Conservation (phyloP, 768 basidiomycete genomes). For the Pleurotus tuoliensis region DNA sequence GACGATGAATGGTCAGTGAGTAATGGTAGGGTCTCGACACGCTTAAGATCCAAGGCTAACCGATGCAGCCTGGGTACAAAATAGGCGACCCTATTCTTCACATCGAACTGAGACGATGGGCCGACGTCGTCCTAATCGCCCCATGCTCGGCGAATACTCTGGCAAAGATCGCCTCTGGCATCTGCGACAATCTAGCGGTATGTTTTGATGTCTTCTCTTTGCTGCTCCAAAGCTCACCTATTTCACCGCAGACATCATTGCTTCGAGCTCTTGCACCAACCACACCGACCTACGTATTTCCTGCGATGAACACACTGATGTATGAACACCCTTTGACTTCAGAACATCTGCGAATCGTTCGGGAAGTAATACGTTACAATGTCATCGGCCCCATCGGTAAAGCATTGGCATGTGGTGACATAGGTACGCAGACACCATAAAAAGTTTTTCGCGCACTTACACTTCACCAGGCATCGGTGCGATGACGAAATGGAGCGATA, state of each 20-base stretch:
- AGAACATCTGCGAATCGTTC: constrained; percentile 73
- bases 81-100: constrained; percentile 93
- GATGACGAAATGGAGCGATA: constrained; percentile 95
- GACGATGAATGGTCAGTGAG: constrained; percentile 91
- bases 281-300: constrained; percentile 88
- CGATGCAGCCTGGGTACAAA: constrained; percentile 57
- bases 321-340: constrained; percentile 90
- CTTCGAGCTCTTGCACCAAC: constrained; percentile 42
- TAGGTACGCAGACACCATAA: constrained; percentile 50
- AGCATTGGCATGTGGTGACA: constrained; percentile 84
- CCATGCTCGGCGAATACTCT: constrained; percentile 98
- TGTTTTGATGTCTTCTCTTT: constrained; percentile 14
- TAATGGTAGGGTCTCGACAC: background rate
- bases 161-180: constrained; percentile 84
- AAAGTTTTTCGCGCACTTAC: background rate
- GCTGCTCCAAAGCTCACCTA: background rate
- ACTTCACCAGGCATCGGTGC: constrained; percentile 70
- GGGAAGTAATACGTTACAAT: constrained; percentile 73
- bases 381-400: constrained; percentile 89
- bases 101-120: constrained; percentile 93
- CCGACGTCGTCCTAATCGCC: constrained; percentile 90
- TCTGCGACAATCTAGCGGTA: constrained; percentile 90
- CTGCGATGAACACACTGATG: constrained; percentile 99
- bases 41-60: background rate
- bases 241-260: background rate